Evolutionary conservation across 2,329 filamentous ascomycete species (phyloP), one percentile per base, ranked within the genome.

Genomic region (Aspergillus phoenicis): DNA sequence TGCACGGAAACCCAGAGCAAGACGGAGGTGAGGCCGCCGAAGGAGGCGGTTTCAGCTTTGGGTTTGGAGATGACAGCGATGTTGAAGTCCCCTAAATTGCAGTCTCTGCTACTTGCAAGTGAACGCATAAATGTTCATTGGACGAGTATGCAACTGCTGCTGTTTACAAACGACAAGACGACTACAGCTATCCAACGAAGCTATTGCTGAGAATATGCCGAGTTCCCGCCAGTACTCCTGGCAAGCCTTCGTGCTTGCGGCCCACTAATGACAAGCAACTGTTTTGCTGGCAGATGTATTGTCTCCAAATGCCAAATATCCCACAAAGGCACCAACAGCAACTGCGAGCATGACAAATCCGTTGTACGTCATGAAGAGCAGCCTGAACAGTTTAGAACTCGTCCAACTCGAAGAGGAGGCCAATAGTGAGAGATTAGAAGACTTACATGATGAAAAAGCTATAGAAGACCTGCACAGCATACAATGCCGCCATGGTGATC

Each of bases 321-420:
- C 95, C 48, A 96, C 77, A 67, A 96, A 96, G 0, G 94, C 93
- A 15, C 95, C 95, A 8, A 96, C 81, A 0, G 90, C 90, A 15
- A 98, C 93, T 3, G 94, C 86, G 67, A 96, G 78, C 95, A 99
- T 99, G 68, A 99, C 88, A 89, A 91, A 96, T 59, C 95, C 95
- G 72, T 99, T 99, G 80, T 99, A 99, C n/a, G 95, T 99, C 95
- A 99, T 99, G 79, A 99, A 99, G 22, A 99, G 80, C 63, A 99
- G 83, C 95, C 94, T 98, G 62, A 5, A 20, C 28, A 43, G 24
- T 20, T 59, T 28, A 61, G 33, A 38, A 51, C 43, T 38, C 17
- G n/a, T 22, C 59, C n/a, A 59, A 52, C 39, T 43, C 52, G 17
- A 20, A 11, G 30, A 41, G 33, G 17, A 36, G 33, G 22, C 54